Percentiles rank a stretch among this genome's conserved stretches.
Evolutionary conservation across 176 grass and related monocot genomes (phyloP).

Genomic region (Calamus simplicifolius): DNA sequence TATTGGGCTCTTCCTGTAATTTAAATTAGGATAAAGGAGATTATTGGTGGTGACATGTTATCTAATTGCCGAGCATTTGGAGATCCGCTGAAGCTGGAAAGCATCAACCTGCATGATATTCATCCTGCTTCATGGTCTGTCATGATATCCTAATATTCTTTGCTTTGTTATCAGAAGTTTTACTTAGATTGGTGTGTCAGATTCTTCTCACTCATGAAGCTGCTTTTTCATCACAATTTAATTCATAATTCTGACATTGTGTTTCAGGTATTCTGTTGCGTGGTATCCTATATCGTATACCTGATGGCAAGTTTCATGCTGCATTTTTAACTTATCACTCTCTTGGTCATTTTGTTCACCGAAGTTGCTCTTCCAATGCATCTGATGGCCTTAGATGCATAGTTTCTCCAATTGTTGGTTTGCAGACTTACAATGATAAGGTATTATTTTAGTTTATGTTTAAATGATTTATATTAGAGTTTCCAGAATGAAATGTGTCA

Average conservation of each 20-base stretch:
- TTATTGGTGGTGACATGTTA: constrained; percentile 28
- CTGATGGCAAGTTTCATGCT: constrained; percentile 71
- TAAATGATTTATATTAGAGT: too few species aligned
- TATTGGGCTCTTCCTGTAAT: constrained; percentile 17
- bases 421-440: constrained; percentile 74
- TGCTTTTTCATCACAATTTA: too few species aligned
- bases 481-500: too few species aligned
- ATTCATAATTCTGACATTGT: too few species aligned
- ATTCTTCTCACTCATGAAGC: too few species aligned
- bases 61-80: constrained; percentile 42
- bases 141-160: constrained; percentile 10
- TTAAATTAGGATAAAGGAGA: constrained; percentile 59
- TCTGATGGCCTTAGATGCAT: constrained; percentile 3
- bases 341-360: constrained; percentile 50
- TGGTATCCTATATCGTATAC: constrained; percentile 96
- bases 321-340: constrained; percentile 94
- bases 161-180: background rate
- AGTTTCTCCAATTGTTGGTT: constrained; percentile 50
- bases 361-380: constrained; percentile 6
- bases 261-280: constrained; percentile 78
- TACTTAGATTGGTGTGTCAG: too few species aligned
- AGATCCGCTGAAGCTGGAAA: constrained; percentile 46
- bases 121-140: constrained; percentile 85
- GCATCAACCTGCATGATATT: constrained; percentile 41
- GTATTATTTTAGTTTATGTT: constrained; percentile 22